phyloP scores from a whole-genome alignment of 305 asterid genomes.

The Fraxinus sp. region DNA sequence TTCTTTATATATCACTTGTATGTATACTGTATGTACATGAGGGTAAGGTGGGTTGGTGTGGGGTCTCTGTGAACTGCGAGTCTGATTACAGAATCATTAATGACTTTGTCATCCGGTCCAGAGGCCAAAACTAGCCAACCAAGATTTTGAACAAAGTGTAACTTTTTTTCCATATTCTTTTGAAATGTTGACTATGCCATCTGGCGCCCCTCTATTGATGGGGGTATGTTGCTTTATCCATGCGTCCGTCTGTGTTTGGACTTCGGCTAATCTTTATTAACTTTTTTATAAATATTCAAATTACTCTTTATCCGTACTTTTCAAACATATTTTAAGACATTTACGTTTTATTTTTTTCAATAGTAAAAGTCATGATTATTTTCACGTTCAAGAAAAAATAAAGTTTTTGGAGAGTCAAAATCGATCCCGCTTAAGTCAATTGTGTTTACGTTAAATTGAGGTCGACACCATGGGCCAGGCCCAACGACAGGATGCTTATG shows the following conservation, averaged over 20 bases:
- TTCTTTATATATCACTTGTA: neutral
- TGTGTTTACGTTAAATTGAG: neutral
- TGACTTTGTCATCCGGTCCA: neutral
- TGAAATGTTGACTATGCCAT: neutral
- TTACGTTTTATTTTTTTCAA: neutral
- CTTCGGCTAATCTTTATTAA: too few relatives aligned
- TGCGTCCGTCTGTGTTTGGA: too few relatives aligned
- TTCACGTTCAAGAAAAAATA: neutral
- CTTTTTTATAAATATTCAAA: neutral
- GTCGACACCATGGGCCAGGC: neutral
- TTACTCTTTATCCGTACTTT: neutral
- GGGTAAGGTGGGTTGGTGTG: neutral
- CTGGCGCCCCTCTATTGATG: too few relatives aligned
- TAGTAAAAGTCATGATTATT: neutral
- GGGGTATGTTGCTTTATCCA: too few relatives aligned
- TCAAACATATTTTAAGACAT: neutral
- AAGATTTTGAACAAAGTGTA: neutral
- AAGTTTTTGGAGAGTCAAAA: neutral
- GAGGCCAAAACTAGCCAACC: neutral
- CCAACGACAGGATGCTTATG: too few relatives aligned
- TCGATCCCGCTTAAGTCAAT: neutral
- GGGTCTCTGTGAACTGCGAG: neutral
- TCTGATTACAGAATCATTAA: neutral
- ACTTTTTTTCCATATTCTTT: neutral
- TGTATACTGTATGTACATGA: neutral